Base-by-base conservation (phyloP, 2,329 filamentous ascomycete genomes). In the Elsinoe ampelina region DNA sequence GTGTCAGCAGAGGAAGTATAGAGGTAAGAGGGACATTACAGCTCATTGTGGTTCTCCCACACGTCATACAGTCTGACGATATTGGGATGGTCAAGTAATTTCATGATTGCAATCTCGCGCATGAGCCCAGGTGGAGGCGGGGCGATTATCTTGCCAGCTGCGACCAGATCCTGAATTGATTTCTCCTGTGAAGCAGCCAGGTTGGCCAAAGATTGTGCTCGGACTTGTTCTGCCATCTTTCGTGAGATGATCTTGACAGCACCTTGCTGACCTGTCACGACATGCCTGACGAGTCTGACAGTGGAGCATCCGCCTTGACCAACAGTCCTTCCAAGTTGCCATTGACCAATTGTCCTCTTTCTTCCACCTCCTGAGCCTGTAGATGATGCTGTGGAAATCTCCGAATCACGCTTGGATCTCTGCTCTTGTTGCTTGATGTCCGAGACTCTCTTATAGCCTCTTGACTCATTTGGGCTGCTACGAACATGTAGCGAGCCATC, bases 181-280 rank as follows among this genome's bases (percentile, higher is more conserved):
- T 66, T 68, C 58, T 66, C 63, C 11, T 66, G 65, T 54, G 63
- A 60, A 63, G 84, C 81, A 66, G 92, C 89, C 61, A 96, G 80
- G 50, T 87, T 86, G 12, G 86, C 86, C 68, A 96, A 79, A 69
- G 91, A 96, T 62, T 89, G 85, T 54, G 90, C 89, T 61, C 93
- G 87, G 1, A 89, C 85, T 65, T 91, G 81, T 59, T 87, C 84
- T 11, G 87, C 89, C 54, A 83, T 86, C 58, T 70, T 69, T 70
- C 95, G 91, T 58, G 89, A 89, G 26, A 98, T 88, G 65, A 98
- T 97, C 75, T 98, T 98, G 67, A 96, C 87, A 1, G 93, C 93
- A 3, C 90, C 93, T 51, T 85, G 79, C 65, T 95, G 86, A 8
- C 87, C 82, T 3, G 89, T 93, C 56, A 66, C 65, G 19, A 82